A percentile compares a stretch with the other conserved stretches of the same genome.
Evolutionary conservation across 2,329 filamentous ascomycete genomes (phyloP).

Genomic region (Apiospora marii): DNA sequence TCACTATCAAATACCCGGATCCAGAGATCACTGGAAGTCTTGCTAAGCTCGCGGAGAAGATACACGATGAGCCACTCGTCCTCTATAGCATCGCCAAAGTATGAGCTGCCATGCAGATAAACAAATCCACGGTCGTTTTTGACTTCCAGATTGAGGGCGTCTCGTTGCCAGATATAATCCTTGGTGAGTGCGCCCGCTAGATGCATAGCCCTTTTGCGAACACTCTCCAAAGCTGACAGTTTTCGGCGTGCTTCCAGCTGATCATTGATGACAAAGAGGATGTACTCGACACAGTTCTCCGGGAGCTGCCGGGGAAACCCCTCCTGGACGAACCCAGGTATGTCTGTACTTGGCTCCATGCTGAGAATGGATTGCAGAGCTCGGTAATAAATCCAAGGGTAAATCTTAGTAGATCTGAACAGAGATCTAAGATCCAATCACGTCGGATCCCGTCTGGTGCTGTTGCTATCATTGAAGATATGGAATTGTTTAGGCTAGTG

Average conservation of each 20-base stretch:
- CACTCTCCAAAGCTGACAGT: conserved; percentile 71
- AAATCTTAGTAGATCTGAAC: neutral
- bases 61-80: conserved; percentile 98
- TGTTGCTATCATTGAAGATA: conserved; percentile 1
- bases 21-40: conserved; percentile 77
- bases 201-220: conserved; percentile 73
- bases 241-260: conserved; percentile 62
- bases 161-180: conserved; percentile 95
- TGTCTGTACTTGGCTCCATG: conserved; percentile 35
- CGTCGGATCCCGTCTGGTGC: neutral
- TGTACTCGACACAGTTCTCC: conserved; percentile 88
- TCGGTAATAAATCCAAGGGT: neutral
- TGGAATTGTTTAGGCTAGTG: neutral
- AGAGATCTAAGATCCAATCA: neutral
- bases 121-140: conserved; percentile 63
- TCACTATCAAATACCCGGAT: conserved; percentile 85
- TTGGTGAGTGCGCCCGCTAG: conserved; percentile 72
- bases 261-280: conserved; percentile 74
- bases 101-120: conserved; percentile 79
- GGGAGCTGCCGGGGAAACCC: conserved; percentile 59
- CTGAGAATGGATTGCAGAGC: neutral
- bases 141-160: conserved; percentile 75
- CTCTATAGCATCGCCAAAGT: conserved; percentile 93
- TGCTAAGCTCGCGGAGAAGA: conserved; percentile 82
- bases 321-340: conserved; percentile 34